A percentile compares a stretch with the other conserved stretches of the same genome.
These are phyloP conservation scores for Daphne laureola DNA, from an alignment of 441 rosid species.

Conservation along the genomic window DNA sequence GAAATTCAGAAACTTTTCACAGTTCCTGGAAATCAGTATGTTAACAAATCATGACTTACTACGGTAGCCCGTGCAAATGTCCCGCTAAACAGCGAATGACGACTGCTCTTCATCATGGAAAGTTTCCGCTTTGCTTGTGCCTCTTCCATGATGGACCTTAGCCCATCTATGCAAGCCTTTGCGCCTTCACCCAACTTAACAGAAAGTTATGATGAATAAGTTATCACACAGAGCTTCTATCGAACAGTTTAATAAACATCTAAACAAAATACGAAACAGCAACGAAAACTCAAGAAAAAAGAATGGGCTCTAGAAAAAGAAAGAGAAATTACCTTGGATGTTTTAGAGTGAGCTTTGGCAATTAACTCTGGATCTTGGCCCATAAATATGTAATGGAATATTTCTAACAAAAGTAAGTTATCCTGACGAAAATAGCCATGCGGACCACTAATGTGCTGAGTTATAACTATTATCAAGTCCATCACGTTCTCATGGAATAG, in stretches of 20 bases:
- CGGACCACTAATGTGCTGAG: constrained; percentile 60
- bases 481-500: constrained; percentile 73
- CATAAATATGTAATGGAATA: constrained; percentile 56
- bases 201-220: constrained; percentile 13
- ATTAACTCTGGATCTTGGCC: constrained; percentile 79
- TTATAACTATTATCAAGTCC: constrained; percentile 64
- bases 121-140: constrained; percentile 65
- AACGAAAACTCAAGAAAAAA: constrained; percentile 3
- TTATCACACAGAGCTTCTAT: neutral
- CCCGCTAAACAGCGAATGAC: constrained; percentile 87
- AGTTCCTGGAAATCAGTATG: constrained; percentile 12
- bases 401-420: constrained; percentile 78
- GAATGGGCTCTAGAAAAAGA: neutral
- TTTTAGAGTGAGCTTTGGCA: constrained; percentile 46
- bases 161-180: constrained; percentile 46
- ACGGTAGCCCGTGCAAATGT: constrained; percentile 74
- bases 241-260: neutral
- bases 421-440: constrained; percentile 68
- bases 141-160: constrained; percentile 71
- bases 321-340: constrained; percentile 32
- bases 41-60: constrained; percentile 34
- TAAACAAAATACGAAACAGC: constrained; percentile 1
- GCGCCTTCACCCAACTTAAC: constrained; percentile 40
- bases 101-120: constrained; percentile 38
- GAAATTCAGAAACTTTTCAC: constrained; percentile 10